phyloP scores from a whole-genome alignment of 257 asterid species.

The Rehmannia glutinosa region DNA sequence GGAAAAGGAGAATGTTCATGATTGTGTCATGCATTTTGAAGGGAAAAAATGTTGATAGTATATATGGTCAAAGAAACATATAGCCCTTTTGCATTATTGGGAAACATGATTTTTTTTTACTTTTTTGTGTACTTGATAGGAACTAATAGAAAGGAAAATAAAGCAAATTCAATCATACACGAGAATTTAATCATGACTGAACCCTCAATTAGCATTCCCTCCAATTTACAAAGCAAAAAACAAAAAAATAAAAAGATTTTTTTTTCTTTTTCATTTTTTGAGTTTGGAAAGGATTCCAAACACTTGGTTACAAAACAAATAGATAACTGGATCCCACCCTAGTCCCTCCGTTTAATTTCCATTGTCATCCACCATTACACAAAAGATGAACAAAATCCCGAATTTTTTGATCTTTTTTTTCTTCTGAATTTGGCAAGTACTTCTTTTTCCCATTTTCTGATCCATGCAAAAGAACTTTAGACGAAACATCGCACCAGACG shows the following conservation, averaged over 20 bases:
- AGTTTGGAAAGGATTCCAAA: conserved; percentile 33
- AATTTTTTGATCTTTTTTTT: too few species aligned
- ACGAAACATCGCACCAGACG: background rate
- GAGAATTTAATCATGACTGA: conserved; percentile 26
- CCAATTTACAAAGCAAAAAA: conserved; percentile 29
- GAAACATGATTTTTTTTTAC: conserved; percentile 11
- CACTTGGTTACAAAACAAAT: conserved; percentile 24
- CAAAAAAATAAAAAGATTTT: background rate
- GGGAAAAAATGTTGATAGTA: conserved; percentile 4
- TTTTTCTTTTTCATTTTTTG: background rate
- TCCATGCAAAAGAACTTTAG: too few species aligned
- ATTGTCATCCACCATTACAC: too few species aligned
- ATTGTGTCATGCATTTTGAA: conserved; percentile 26
- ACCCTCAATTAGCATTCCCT: conserved; percentile 24
- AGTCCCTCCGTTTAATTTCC: too few species aligned
- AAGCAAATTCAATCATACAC: conserved; percentile 27
- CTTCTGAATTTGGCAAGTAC: too few species aligned
- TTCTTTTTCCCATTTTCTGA: too few species aligned
- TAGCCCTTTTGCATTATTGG: conserved; percentile 35
- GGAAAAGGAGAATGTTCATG: conserved; percentile 24
- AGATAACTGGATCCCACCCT: conserved; percentile 34
- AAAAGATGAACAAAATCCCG: conserved; percentile 10
- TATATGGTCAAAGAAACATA: conserved; percentile 33
- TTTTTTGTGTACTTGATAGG: conserved; percentile 21
- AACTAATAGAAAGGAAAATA: background rate